A percentile compares a stretch with the other conserved stretches of the same genome.
Conservation (phyloP, 2,329 filamentous ascomycete species). For the Neurospora sp. region DNA sequence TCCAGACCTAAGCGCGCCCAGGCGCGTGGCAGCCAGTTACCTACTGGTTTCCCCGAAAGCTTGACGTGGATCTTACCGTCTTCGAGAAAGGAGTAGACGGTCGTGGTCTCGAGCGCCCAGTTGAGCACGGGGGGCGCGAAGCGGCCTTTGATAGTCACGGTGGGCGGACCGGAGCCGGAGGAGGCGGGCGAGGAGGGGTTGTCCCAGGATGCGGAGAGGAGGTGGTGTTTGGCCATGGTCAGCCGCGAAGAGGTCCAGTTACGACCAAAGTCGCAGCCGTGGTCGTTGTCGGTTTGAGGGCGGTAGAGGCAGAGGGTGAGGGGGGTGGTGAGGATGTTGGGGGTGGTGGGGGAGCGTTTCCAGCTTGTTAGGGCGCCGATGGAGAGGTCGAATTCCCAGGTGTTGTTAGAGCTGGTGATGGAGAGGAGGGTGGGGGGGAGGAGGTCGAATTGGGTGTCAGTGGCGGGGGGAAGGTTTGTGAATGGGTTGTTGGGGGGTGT, state of each 20-base stretch:
- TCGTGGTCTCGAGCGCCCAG: slow-evolving; percentile 44
- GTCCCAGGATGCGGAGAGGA: slow-evolving; percentile 26
- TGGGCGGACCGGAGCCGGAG: background rate
- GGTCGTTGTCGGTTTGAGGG: slow-evolving; percentile 57
- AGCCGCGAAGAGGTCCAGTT: slow-evolving; percentile 44
- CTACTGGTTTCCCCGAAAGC: slow-evolving; percentile 35
- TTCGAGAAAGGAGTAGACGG: slow-evolving; percentile 45
- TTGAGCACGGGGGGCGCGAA: slow-evolving; percentile 55
- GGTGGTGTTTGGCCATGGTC: slow-evolving; percentile 35
- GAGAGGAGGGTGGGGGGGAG: slow-evolving; percentile 14
- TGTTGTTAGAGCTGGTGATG: slow-evolving; percentile 26
- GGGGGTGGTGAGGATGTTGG: slow-evolving; percentile 35
- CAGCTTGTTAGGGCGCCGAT: slow-evolving; percentile 34
- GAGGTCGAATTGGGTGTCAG: background rate
- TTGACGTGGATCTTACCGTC: slow-evolving; percentile 37
- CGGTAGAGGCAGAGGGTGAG: slow-evolving; percentile 50
- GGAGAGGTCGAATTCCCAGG: slow-evolving; percentile 35
- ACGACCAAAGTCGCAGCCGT: slow-evolving; percentile 40
- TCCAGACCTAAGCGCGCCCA: slow-evolving; percentile 55
- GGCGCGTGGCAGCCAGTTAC: slow-evolving; percentile 40
- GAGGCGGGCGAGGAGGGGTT: slow-evolving; percentile 1
- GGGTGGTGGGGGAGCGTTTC: slow-evolving; percentile 22
- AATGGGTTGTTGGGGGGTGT: slow-evolving; percentile 12
- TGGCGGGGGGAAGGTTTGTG: background rate
- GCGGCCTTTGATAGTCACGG: slow-evolving; percentile 39